These are phyloP conservation scores for Exophiala sp. DNA, from an alignment of 2,329 filamentous ascomycete genomes.

Conservation along the genomic window DNA sequence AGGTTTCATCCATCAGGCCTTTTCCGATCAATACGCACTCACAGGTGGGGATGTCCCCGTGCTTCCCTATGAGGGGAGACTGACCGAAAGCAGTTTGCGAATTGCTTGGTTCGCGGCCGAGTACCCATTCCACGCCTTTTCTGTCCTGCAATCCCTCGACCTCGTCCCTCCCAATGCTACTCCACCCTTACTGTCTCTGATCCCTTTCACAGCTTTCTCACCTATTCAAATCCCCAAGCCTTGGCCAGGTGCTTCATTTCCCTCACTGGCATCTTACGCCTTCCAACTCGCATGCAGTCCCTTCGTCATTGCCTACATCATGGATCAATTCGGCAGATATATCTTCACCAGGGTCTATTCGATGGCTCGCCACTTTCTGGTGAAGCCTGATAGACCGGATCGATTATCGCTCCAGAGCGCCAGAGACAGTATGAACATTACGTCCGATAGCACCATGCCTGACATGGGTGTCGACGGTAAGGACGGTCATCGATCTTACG, in stretches of 20 bases:
- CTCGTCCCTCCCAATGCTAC: constrained; percentile 35
- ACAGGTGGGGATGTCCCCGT: constrained; percentile 11
- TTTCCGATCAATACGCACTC: constrained; percentile 29
- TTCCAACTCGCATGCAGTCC: constrained; percentile 34
- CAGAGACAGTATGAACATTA: constrained; percentile 4
- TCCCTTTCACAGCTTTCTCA: constrained; percentile 37
- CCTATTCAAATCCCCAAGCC: constrained; percentile 34
- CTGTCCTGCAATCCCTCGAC: constrained; percentile 39
- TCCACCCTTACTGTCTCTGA: constrained; percentile 32
- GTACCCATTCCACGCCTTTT: constrained; percentile 41
- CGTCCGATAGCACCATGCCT: constrained; percentile 6
- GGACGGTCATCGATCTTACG: neutral
- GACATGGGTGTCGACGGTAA: constrained; percentile 4
- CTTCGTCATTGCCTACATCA: constrained; percentile 25
- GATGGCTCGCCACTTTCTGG: constrained; percentile 15
- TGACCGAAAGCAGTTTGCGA: constrained; percentile 33
- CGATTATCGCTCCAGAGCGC: constrained; percentile 18
- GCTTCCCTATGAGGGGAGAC: constrained; percentile 6
- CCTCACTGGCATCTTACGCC: constrained; percentile 29
- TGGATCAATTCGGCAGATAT: constrained; percentile 12
- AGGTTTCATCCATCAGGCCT: constrained; percentile 30
- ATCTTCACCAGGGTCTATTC: constrained; percentile 17
- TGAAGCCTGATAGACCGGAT: constrained; percentile 23
- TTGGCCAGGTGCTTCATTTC: constrained; percentile 30
- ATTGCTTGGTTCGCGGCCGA: constrained; percentile 36